Conservation (phyloP, 192 early-diverging fungal species). For the Jimgerdemannia lactiflua region DNA sequence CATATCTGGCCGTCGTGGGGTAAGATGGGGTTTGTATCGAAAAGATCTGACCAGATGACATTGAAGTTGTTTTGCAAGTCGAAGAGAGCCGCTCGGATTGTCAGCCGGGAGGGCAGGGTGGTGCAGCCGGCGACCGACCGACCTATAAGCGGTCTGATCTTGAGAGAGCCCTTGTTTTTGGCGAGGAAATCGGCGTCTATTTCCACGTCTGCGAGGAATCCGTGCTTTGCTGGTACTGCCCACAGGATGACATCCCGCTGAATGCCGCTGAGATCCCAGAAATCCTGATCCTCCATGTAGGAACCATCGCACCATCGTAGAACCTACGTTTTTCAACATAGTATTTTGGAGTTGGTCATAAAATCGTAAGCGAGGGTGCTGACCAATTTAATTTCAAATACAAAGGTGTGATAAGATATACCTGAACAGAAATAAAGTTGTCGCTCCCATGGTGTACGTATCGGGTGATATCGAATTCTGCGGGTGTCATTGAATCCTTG, state of each 20-base stretch:
- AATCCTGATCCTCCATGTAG: constrained; percentile 15
- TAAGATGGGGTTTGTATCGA: not conserved
- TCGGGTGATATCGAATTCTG: constrained; percentile 9
- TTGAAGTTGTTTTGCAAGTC: not conserved
- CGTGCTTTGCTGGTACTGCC: not conserved
- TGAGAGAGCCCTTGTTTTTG: no score
- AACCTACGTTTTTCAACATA: not conserved
- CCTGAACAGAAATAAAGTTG: constrained; percentile 5
- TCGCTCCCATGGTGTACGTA: constrained; percentile 1
- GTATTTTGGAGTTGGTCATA: no score
- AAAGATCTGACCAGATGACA: not conserved
- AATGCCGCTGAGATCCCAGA: constrained; percentile 14
- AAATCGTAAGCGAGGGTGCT: no score
- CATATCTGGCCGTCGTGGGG: not conserved
- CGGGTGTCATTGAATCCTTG: constrained; percentile 15
- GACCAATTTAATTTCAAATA: no score
- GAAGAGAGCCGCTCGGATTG: not conserved
- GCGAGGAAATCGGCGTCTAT: not conserved
- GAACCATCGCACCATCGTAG: constrained; percentile 13
- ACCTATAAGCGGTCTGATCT: no score
- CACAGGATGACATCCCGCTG: constrained; percentile 10
- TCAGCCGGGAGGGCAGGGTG: not conserved
- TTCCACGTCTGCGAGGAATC: constrained; percentile 2
- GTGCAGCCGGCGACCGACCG: not conserved
- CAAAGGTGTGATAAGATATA: not conserved